Base-by-base conservation (phyloP, 78 protist genomes). In the Kipferlia bialata region DNA sequence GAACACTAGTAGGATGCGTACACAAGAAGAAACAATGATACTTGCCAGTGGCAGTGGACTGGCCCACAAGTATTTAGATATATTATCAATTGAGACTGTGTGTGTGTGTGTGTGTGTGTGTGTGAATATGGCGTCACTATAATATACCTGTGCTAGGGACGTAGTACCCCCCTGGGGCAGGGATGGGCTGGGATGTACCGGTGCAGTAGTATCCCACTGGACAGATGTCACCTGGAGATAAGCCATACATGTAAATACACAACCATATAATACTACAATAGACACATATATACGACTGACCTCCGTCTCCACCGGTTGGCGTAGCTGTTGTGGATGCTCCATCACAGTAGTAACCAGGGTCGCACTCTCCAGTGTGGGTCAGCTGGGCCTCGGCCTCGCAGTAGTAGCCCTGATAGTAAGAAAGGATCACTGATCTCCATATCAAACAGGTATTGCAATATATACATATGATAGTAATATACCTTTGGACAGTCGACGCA, bases 151-250 rank as follows among this genome's bases (percentile, higher is more conserved):
- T n/a, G n/a, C n/a, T n/a, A n/a, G n/a, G n/a, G n/a, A n/a, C n/a
- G n/a, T n/a, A n/a, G n/a, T n/a, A n/a, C n/a, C 79, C 78, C 10
- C 39, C 64, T 0, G 78, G 71, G 38, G 83, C 77, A 15, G 77
- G 77, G 26, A 64, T 28, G 37, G 73, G 73, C n/a, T 17, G 28
- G 3, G 65, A 62, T 26, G 69, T 45, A n/a, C 70, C 72, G 34
- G 1, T 10, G 54, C 71, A 66, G 71, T 41, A 66, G 29, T 41
- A 44, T 10, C 71, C 71, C 39, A 20, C 0, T 5, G 31, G 29
- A 55, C 80, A 75, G 48, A 5, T 5, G 48, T 41, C 48, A 10
- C 48, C 48, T n/a, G n/a, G n/a, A n/a, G n/a, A n/a, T n/a, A n/a
- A n/a, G n/a, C n/a, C n/a, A n/a, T n/a, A n/a, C n/a, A n/a, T n/a